Percentiles rank a stretch among this genome's conserved stretches.
Conservation (phyloP, 768 basidiomycete species). For the Nidularia pulvinata region DNA sequence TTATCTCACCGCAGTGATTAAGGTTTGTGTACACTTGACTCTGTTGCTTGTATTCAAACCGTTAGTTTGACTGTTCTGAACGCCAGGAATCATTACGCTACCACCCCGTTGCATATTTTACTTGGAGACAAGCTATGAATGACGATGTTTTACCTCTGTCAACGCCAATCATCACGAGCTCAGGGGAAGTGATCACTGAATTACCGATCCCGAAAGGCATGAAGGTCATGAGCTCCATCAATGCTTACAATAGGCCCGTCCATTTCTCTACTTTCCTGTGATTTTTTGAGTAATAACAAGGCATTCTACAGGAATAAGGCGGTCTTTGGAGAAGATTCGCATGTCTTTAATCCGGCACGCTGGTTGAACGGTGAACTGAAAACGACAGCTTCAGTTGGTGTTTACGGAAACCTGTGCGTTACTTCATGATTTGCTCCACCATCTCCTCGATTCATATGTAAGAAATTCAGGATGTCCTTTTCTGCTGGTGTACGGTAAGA, state of each 20-base stretch:
- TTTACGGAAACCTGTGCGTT: constrained; percentile 45
- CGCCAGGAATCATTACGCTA: constrained; percentile 44
- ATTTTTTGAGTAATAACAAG: background rate
- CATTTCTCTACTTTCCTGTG: background rate
- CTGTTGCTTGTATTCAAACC: background rate
- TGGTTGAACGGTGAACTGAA: constrained; percentile 40
- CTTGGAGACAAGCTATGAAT: constrained; percentile 33
- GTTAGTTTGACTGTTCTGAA: background rate
- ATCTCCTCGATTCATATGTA: constrained; percentile 2
- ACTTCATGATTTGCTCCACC: background rate
- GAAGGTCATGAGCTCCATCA: constrained; percentile 47
- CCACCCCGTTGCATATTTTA: constrained; percentile 34
- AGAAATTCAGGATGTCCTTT: constrained; percentile 20
- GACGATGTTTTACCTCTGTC: constrained; percentile 64
- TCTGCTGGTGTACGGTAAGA: constrained; percentile 27
- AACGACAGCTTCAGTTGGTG: constrained; percentile 41
- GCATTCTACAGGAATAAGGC: constrained; percentile 26
- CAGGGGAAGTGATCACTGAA: constrained; percentile 43
- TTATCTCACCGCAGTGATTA: constrained; percentile 42
- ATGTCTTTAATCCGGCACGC: constrained; percentile 44
- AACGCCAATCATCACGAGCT: constrained; percentile 41
- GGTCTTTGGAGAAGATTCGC: constrained; percentile 46
- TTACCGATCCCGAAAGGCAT: constrained; percentile 50
- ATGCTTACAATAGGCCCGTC: constrained; percentile 50
- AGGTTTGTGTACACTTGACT: constrained; percentile 22